Evolutionary conservation across 371 early-diverging fungal genomes (phyloP).

Genomic region (Synchytrium microbalum): DNA sequence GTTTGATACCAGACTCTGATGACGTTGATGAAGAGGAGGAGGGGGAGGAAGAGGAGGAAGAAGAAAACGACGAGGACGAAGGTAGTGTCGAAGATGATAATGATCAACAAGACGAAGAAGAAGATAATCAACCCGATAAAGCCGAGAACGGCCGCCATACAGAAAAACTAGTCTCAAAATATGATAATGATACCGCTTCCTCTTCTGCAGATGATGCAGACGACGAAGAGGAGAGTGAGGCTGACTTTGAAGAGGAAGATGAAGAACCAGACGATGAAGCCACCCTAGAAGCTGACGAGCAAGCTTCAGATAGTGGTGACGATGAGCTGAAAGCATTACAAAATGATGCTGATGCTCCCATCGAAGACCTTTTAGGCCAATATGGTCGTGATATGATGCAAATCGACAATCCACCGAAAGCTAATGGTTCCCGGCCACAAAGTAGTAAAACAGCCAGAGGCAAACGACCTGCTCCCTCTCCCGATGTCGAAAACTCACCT

Average conservation of each 20-base stretch:
- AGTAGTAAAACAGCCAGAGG: not conserved
- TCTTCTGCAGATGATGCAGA: not conserved
- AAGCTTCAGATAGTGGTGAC: conserved; percentile 22
- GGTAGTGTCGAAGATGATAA: conserved; percentile 11
- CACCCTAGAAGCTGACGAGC: not conserved
- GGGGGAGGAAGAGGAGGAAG: conserved; percentile 16
- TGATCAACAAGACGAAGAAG: conserved; percentile 9
- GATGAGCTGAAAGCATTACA: conserved; percentile 43
- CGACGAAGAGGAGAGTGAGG: not conserved
- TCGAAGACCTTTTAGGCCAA: conserved; percentile 44
- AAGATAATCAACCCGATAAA: conserved; percentile 1
- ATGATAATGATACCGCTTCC: not conserved
- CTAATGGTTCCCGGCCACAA: not conserved
- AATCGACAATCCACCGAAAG: not conserved
- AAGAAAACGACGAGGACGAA: conserved; percentile 9
- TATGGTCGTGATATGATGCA: not conserved
- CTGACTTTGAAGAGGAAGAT: not conserved
- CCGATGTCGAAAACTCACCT: not conserved
- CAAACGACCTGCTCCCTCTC: not conserved
- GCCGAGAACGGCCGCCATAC: not conserved
- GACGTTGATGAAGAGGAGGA: conserved; percentile 25
- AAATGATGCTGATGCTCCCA: conserved; percentile 46
- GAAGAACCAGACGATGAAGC: not conserved
- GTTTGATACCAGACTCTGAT: conserved; percentile 18
- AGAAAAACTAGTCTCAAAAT: not conserved